Conservation (phyloP, 1,284 basidiomycete genomes). For the Ustilago bromivora region DNA sequence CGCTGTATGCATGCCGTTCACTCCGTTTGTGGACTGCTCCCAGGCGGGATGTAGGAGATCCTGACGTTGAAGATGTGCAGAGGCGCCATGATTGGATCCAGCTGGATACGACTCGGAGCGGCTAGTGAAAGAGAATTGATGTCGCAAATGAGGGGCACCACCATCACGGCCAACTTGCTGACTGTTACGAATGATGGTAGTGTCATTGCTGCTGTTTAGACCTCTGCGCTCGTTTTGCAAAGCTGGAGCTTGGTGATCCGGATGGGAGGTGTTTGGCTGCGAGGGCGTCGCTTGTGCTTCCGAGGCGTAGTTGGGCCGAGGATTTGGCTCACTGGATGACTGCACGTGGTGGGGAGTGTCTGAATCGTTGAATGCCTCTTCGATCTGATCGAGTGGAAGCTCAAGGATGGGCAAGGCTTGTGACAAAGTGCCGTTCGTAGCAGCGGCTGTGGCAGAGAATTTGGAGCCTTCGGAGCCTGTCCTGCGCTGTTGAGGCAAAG, state of each 20-base stretch:
- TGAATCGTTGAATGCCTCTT: slow-evolving; percentile 20
- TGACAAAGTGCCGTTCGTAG: background rate
- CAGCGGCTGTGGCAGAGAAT: slow-evolving; percentile 3
- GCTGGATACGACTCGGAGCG: slow-evolving; percentile 10
- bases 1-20: background rate
- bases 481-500: slow-evolving; percentile 29
- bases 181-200: slow-evolving; percentile 30
- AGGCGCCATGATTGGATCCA: background rate
- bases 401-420: slow-evolving; percentile 34
- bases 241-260: background rate
- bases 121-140: slow-evolving; percentile 22
- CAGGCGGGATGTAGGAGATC: slow-evolving; percentile 33
- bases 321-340: slow-evolving; percentile 7
- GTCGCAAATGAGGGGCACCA: background rate
- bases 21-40: slow-evolving; percentile 19
- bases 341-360: background rate
- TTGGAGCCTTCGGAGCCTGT: slow-evolving; percentile 33
- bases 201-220: slow-evolving; percentile 32
- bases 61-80: slow-evolving; percentile 1
- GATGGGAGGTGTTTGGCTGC: background rate
- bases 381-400: slow-evolving; percentile 35
- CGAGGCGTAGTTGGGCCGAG: background rate
- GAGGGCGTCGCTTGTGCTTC: background rate
- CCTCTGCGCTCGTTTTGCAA: slow-evolving; percentile 7
- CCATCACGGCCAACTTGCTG: slow-evolving; percentile 6